Evolutionary conservation across 148 eudicot genomes (phyloP).

Genomic region (Cornus suecica): DNA sequence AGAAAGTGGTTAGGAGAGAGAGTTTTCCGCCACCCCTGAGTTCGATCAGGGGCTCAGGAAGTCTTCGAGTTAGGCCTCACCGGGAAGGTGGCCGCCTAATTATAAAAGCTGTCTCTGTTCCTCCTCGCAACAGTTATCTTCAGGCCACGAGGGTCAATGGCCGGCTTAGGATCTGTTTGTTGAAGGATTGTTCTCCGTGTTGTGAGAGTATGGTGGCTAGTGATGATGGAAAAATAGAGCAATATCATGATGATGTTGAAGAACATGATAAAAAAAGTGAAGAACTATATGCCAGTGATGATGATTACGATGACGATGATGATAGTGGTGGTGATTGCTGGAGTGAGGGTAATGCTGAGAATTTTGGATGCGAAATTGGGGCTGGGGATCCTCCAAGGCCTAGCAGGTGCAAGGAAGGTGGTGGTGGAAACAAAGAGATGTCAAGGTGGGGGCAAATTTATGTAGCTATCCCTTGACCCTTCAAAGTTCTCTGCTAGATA

Average conservation of each 20-base stretch:
- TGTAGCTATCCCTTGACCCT: constrained; percentile 22
- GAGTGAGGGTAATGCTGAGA: constrained; percentile 10
- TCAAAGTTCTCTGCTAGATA: background rate
- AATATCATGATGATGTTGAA: constrained; percentile 13
- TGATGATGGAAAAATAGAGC: background rate
- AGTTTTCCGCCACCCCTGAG: constrained; percentile 79
- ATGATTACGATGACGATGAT: background rate
- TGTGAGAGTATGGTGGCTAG: constrained; percentile 6
- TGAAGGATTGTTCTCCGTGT: constrained; percentile 8
- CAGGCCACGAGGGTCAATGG: constrained; percentile 54
- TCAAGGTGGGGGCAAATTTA: constrained; percentile 25
- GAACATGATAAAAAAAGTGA: constrained; percentile 10
- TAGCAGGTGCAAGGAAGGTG: constrained; percentile 41
- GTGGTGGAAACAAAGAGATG: constrained; percentile 21
- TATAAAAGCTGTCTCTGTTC: constrained; percentile 39
- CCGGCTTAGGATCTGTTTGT: constrained; percentile 44
- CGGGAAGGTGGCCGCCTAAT: constrained; percentile 66
- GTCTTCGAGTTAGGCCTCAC: constrained; percentile 41
- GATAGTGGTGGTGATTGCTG: background rate
- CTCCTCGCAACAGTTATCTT: constrained; percentile 22
- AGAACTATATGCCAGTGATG: background rate
- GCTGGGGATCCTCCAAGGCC: constrained; percentile 18
- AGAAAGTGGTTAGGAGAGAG: background rate
- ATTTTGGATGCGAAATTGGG: constrained; percentile 14
- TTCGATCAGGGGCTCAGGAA: constrained; percentile 47